A percentile compares a stretch with the other conserved stretches of the same genome.
phyloP scores from a whole-genome alignment of 805 yeast species.

The Metschnikowia henanensis region DNA sequence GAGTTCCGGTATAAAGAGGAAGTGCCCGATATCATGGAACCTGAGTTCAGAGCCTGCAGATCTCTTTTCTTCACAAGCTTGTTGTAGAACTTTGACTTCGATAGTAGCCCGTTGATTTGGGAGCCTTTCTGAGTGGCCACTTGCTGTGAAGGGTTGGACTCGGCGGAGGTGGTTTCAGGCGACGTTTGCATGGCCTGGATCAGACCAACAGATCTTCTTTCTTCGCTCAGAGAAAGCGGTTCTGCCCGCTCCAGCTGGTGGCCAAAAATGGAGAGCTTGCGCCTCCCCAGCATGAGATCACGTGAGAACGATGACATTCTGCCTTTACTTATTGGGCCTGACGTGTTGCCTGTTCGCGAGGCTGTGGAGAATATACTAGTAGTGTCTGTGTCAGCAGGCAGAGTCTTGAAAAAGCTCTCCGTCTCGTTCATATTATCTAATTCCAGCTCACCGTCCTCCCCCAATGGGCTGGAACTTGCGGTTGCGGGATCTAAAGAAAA shows the following conservation, averaged over 20 bases:
- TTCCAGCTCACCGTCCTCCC: slow-evolving; percentile 15
- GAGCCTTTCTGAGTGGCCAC: slow-evolving; percentile 4
- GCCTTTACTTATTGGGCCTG: slow-evolving; percentile 3
- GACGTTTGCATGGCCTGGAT: slow-evolving; percentile 1
- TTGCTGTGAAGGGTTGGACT: background rate
- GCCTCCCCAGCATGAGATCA: slow-evolving; percentile 12
- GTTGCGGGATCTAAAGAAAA: slow-evolving; percentile 3
- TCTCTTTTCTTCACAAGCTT: slow-evolving; percentile 38
- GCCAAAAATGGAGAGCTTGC: slow-evolving; percentile 15
- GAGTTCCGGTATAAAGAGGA: slow-evolving; percentile 25
- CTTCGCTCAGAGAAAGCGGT: background rate
- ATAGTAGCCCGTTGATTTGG: slow-evolving; percentile 22
- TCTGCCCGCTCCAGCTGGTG: slow-evolving; percentile 4
- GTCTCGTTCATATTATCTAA: slow-evolving; percentile 9
- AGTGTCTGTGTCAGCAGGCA: slow-evolving; percentile 2
- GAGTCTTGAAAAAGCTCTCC: background rate
- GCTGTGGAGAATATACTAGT: slow-evolving; percentile 3
- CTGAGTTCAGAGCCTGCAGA: slow-evolving; percentile 23
- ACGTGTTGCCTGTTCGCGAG: slow-evolving; percentile 5
- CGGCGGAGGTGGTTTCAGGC: slow-evolving; percentile 3
- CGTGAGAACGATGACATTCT: slow-evolving; percentile 15
- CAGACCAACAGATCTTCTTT: slow-evolving; percentile 2
- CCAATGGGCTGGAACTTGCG: slow-evolving; percentile 5
- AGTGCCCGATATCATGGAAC: slow-evolving; percentile 22
- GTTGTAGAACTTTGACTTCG: slow-evolving; percentile 38